Conservation (phyloP, 164 flowering plant genomes). For the Stephania japonica region DNA sequence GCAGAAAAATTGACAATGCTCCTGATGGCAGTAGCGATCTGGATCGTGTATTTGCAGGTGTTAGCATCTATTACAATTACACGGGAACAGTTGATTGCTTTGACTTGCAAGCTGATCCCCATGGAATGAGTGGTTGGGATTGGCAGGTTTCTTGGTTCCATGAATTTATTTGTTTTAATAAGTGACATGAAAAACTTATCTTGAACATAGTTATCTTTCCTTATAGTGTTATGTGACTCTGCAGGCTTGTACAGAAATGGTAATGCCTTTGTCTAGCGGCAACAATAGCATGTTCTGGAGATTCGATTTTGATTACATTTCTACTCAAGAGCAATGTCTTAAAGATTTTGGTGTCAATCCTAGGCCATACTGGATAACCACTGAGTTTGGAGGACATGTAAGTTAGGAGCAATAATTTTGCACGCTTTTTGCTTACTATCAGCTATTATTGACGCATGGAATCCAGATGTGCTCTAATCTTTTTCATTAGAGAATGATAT, state of each 20-base stretch:
- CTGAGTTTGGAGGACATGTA: conserved; percentile 93
- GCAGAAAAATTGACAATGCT: conserved; percentile 55
- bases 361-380: conserved; percentile 78
- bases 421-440: neutral
- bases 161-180: neutral
- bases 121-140: conserved; percentile 88
- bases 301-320: conserved; percentile 46
- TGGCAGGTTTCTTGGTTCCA: conserved; percentile 58
- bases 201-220: neutral
- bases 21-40: conserved; percentile 49
- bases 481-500: too few relatives aligned
- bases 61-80: conserved; percentile 77
- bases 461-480: neutral
- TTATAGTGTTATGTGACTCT: conserved; percentile 5
- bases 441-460: neutral
- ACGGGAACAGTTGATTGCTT: conserved; percentile 74
- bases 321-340: conserved; percentile 47
- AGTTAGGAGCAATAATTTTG: conserved; percentile 15
- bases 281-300: conserved; percentile 71
- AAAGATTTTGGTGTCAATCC: conserved; percentile 46
- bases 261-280: conserved; percentile 82
- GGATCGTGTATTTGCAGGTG: conserved; percentile 72
- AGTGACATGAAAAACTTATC: neutral
- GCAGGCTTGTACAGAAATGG: conserved; percentile 95
- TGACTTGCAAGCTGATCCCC: conserved; percentile 73